Evolutionary conservation across 2,329 filamentous ascomycete genomes (phyloP).

Genomic region (Curvularia spicifera): DNA sequence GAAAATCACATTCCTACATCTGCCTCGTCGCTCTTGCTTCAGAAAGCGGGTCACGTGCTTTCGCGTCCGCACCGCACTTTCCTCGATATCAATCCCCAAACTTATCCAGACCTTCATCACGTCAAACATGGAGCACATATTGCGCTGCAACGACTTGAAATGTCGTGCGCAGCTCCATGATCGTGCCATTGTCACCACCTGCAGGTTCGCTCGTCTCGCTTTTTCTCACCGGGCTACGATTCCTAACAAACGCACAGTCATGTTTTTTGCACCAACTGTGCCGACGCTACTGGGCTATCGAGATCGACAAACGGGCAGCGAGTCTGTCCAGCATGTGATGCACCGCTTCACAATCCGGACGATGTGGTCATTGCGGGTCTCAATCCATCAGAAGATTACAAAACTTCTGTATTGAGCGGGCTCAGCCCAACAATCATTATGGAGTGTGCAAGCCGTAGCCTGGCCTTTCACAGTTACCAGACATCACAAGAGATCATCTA

Average conservation of each 20-base stretch:
- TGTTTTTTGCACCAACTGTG: constrained; percentile 82
- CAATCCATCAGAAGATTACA: constrained; percentile 86
- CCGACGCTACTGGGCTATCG: constrained; percentile 68
- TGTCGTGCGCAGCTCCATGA: constrained; percentile 74
- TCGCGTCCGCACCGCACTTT: constrained; percentile 10
- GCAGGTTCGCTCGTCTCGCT: constrained; percentile 65
- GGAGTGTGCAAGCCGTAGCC: constrained; percentile 80
- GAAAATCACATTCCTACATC: constrained; percentile 4
- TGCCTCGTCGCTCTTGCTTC: constrained; percentile 24
- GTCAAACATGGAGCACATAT: constrained; percentile 69
- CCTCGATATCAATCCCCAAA: constrained; percentile 1
- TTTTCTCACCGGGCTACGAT: constrained; percentile 15
- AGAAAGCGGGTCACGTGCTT: constrained; percentile 15
- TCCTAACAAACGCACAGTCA: constrained; percentile 62
- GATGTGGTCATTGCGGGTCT: constrained; percentile 76
- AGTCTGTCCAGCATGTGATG: constrained; percentile 77
- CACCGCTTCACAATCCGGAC: constrained; percentile 71
- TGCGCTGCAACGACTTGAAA: constrained; percentile 81
- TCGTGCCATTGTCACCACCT: constrained; percentile 83
- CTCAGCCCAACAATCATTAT: constrained; percentile 81
- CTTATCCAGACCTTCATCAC: constrained; percentile 3
- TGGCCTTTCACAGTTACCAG: constrained; percentile 89
- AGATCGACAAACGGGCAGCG: constrained; percentile 60
- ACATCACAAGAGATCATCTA: constrained; percentile 83
- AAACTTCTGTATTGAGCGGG: constrained; percentile 83